Percentiles rank a stretch among this genome's conserved stretches.
phyloP scores from a whole-genome alignment of 306 rosid species.

The Bauhinia variegata region DNA sequence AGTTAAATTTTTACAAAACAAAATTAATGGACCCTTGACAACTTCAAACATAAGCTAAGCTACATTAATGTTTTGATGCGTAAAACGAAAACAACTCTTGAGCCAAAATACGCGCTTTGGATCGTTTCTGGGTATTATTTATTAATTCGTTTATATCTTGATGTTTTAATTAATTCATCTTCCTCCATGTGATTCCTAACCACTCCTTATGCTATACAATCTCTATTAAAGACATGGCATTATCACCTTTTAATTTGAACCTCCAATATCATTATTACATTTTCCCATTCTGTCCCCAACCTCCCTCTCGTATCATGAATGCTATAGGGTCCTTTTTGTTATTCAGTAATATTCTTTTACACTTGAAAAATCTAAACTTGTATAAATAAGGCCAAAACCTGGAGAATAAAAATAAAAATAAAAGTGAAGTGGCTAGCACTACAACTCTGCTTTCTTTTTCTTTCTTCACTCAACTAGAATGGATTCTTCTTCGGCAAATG shows the following conservation, averaged over 20 bases:
- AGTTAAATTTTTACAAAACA: no score
- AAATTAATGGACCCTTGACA: no score
- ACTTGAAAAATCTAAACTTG: background rate
- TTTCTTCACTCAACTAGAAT: slow-evolving; percentile 37
- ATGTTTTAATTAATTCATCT: no score
- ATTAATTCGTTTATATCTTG: no score
- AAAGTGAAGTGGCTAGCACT: slow-evolving; percentile 4
- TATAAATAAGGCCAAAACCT: slow-evolving; percentile 19
- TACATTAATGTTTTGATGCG: no score
- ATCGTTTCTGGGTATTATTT: no score
- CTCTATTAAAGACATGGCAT: slow-evolving; percentile 1
- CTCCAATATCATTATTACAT: background rate
- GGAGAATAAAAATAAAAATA: slow-evolving; percentile 8
- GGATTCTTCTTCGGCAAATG: slow-evolving; percentile 55
- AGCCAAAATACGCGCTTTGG: no score
- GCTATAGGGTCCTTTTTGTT: slow-evolving; percentile 35
- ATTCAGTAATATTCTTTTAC: background rate
- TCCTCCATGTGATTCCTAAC: slow-evolving; percentile 9
- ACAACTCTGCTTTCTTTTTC: slow-evolving; percentile 20
- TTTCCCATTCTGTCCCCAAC: slow-evolving; percentile 30
- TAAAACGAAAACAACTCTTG: no score
- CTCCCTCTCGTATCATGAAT: slow-evolving; percentile 33
- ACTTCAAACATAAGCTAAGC: no score
- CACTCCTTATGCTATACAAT: background rate
- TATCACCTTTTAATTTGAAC: background rate